Percentiles rank a stretch among this genome's conserved stretches.
These are phyloP conservation scores for Mucor velutinosus DNA, from an alignment of 371 early-diverging fungal genomes.

Conservation along the genomic window DNA sequence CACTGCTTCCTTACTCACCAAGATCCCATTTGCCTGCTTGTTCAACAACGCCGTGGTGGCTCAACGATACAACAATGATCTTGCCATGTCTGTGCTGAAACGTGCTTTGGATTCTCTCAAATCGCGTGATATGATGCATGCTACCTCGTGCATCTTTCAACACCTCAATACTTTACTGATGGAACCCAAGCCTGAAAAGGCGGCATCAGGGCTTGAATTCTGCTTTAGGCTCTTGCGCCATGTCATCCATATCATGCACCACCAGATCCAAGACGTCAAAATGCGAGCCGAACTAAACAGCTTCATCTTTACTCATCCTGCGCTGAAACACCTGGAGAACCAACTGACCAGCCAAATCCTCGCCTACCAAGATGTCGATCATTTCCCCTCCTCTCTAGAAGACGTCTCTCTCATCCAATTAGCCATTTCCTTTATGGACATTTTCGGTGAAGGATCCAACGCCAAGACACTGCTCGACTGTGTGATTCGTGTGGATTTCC, in stretches of 20 bases:
- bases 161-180: slow-evolving; percentile 27
- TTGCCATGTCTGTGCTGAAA: slow-evolving; percentile 26
- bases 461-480: slow-evolving; percentile 20
- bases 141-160: slow-evolving; percentile 32
- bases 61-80: slow-evolving; percentile 13
- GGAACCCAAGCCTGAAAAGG: slow-evolving; percentile 6
- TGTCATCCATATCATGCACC: slow-evolving; percentile 13
- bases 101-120: slow-evolving; percentile 28
- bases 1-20: slow-evolving; percentile 26
- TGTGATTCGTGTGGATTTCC: slow-evolving; percentile 29
- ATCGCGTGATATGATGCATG: slow-evolving; percentile 23
- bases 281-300: slow-evolving; percentile 6
- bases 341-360: slow-evolving; percentile 7
- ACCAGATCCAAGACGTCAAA: slow-evolving; percentile 24
- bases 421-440: slow-evolving; percentile 21
- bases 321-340: slow-evolving; percentile 22
- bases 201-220: slow-evolving; percentile 2
- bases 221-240: slow-evolving; percentile 37
- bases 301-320: slow-evolving; percentile 27
- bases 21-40: slow-evolving; percentile 39
- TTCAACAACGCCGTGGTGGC: slow-evolving; percentile 32
- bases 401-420: slow-evolving; percentile 9
- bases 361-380: background rate
- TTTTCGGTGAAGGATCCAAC: slow-evolving; percentile 28
- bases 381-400: slow-evolving; percentile 4